Evolutionary conservation across 176 grass and related monocot genomes (phyloP).

Genomic region (Canna indica): DNA sequence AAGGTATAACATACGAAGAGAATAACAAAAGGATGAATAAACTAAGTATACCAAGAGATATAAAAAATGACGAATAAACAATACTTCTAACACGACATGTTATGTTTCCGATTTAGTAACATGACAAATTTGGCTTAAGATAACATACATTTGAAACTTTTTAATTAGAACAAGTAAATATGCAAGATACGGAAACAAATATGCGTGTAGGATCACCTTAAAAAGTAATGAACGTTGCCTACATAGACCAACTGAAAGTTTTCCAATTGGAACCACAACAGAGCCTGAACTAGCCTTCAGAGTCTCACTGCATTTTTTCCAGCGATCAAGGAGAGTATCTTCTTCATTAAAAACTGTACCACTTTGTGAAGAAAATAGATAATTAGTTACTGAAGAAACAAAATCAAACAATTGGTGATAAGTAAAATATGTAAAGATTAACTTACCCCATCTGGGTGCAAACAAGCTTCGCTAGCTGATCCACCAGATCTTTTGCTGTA

Average conservation of each 20-base stretch:
- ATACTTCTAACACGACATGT: neutral
- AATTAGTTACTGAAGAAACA: slow-evolving; percentile 8
- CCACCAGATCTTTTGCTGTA: slow-evolving; percentile 56
- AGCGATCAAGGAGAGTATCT: slow-evolving; percentile 51
- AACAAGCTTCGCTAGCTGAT: slow-evolving; percentile 72
- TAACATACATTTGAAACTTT: neutral
- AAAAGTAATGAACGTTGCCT: slow-evolving; percentile 86
- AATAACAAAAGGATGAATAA: too few species aligned
- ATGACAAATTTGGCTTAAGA: neutral
- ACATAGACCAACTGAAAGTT: slow-evolving; percentile 75
- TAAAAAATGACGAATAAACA: too few species aligned
- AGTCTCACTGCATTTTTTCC: slow-evolving; percentile 58
- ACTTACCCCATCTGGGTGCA: slow-evolving; percentile 76
- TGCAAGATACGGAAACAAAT: neutral
- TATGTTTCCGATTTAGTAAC: neutral
- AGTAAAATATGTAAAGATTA: slow-evolving; percentile 4
- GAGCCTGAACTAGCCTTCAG: slow-evolving; percentile 55
- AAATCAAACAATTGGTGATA: neutral
- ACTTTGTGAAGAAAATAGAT: slow-evolving; percentile 23
- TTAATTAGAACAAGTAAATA: slow-evolving; percentile 1
- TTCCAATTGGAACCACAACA: slow-evolving; percentile 65
- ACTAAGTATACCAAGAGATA: too few species aligned
- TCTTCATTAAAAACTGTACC: slow-evolving; percentile 53
- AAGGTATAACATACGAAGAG: too few species aligned
- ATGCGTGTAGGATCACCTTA: slow-evolving; percentile 36